Base-by-base conservation (phyloP, 257 asterid species). In the Ballota nigra region DNA sequence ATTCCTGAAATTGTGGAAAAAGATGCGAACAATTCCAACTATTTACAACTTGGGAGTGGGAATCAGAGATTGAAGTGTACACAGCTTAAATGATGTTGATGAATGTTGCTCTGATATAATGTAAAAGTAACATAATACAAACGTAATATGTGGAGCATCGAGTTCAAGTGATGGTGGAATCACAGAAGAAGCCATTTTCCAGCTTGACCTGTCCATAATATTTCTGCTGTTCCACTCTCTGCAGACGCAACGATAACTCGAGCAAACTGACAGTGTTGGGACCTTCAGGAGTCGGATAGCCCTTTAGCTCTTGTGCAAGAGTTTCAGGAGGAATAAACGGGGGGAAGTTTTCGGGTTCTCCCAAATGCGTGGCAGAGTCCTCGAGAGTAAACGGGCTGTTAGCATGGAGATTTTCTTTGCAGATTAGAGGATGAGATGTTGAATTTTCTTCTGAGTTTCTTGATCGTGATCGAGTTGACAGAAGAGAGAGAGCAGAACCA, bases 401-500 rank as follows among this genome's bases (percentile, higher is more conserved):
- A 49, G 72, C 29, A 63, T 20, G 75, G 52, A 38, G 38, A 13
- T 72, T 63, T 40, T 58, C 78, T 65, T 67, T 4, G 64, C 63
- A 24, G 51, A 18, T 26, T 31, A 20, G 73, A 70, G 74, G 69
- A 53, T 8, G 55, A 80, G 72, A 71, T 53, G 28, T 45, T 13
- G 76, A 53, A 58, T 53, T 36, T 36, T 71, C 75, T 1, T 76
- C 74, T 31, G 88, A 71, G 55, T 67, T 51, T 72, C 45, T 65
- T 12, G 60, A 41, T 12, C 1, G 49, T 41, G 49, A 76, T 31
- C 78, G 78, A 77, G 79, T 45, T 86, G 95, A 90, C 97, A 90
- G 97, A 90, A 88, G 90, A 90, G 89, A 90, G 97, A 69, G 89
- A 88, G 90, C 95, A 78, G 75, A 40, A 66, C 65, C 19, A 22